Evolutionary conservation across 805 yeast species (phyloP).

Genomic region (Hanseniaspora nectarophila): DNA sequence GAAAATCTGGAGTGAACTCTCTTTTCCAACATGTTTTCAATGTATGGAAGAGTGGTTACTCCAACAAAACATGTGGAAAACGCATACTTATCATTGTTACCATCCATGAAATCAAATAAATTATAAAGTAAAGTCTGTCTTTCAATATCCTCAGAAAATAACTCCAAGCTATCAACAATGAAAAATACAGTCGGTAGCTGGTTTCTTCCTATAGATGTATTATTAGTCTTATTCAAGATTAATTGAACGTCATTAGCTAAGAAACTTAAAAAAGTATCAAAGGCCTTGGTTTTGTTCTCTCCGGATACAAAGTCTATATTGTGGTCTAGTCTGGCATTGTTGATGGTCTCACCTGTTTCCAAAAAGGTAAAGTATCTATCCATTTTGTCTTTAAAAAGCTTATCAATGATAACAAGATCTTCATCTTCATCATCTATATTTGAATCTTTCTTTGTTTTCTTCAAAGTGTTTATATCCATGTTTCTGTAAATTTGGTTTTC

Average conservation of each 20-base stretch:
- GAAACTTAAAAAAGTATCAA: slow-evolving; percentile 11
- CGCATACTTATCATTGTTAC: slow-evolving; percentile 39
- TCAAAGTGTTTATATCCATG: slow-evolving; percentile 2
- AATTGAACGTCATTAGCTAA: slow-evolving; percentile 18
- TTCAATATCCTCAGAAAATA: slow-evolving; percentile 47
- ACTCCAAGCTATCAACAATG: slow-evolving; percentile 75
- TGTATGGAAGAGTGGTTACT: slow-evolving; percentile 57
- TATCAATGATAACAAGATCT: slow-evolving; percentile 7
- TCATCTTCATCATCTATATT: slow-evolving; percentile 3
- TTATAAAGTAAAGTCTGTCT: slow-evolving; percentile 81
- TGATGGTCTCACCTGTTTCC: not conserved
- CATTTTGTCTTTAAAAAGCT: slow-evolving; percentile 12
- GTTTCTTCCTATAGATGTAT: slow-evolving; percentile 25
- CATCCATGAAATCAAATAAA: slow-evolving; percentile 61
- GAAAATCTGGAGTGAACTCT: slow-evolving; percentile 84
- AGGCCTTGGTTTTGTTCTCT: slow-evolving; percentile 13
- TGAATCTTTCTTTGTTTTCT: not conserved
- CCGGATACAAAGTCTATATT: slow-evolving; percentile 1
- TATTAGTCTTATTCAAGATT: slow-evolving; percentile 21
- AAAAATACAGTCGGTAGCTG: slow-evolving; percentile 46
- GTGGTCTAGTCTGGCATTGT: not conserved
- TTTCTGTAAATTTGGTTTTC: slow-evolving; percentile 14
- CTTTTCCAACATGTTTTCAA: slow-evolving; percentile 75
- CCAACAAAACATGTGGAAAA: slow-evolving; percentile 77
- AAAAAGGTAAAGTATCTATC: slow-evolving; percentile 7